Percentiles rank a stretch among this genome's conserved stretches.
Evolutionary conservation across 495 filamentous ascomycete genomes (phyloP).

Genomic region (Neurospora tetrasperma): DNA sequence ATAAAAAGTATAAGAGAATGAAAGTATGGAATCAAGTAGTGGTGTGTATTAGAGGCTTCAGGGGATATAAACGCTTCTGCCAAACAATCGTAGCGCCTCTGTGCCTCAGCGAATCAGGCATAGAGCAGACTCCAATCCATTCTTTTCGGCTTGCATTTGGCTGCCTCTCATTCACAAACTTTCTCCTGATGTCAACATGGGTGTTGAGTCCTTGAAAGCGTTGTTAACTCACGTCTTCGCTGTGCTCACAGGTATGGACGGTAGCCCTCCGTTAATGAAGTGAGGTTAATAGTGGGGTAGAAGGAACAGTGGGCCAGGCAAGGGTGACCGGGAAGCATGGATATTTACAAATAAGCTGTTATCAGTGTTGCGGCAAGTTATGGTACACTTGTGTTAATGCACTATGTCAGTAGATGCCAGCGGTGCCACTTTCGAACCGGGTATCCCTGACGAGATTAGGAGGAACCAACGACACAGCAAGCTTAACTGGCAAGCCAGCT

Average conservation of each 20-base stretch:
- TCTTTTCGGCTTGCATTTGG: background rate
- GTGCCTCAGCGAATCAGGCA: background rate
- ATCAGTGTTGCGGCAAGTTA: background rate
- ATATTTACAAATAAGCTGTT: background rate
- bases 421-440: background rate
- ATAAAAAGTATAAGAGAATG: background rate
- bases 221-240: background rate
- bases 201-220: background rate
- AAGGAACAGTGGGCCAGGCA: background rate
- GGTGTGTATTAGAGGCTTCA: background rate
- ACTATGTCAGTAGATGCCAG: background rate
- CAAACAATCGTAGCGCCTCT: background rate
- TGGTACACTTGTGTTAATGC: rapidly evolving
- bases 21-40: background rate
- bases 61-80: background rate
- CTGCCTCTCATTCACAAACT: background rate
- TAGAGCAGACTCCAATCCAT: background rate
- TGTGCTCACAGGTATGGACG: background rate
- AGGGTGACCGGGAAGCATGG: background rate
- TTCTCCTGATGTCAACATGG: background rate
- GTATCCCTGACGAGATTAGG: background rate
- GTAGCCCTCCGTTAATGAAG: background rate
- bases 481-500: background rate
- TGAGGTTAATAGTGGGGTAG: background rate
- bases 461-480: background rate